Conservation (phyloP, 495 filamentous ascomycete genomes). For the Aspergillus saccharolyticus region DNA sequence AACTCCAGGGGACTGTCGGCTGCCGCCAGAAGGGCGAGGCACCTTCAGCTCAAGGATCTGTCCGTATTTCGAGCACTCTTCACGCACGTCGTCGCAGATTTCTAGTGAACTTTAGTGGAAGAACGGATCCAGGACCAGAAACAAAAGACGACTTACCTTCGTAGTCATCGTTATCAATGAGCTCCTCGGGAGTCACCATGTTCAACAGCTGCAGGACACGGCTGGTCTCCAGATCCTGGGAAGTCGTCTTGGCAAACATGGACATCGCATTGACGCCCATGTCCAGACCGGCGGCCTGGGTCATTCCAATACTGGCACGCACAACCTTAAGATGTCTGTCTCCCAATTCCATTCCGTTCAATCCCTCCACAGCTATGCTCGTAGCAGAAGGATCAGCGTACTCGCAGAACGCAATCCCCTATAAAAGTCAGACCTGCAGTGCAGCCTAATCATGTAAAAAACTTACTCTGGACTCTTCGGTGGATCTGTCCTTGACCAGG, state of each 20-base stretch:
- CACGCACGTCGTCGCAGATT: slow-evolving; percentile 86
- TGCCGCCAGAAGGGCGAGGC: slow-evolving; percentile 76
- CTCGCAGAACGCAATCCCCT: slow-evolving; percentile 98
- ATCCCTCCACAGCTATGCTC: slow-evolving; percentile 80
- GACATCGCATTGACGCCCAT: slow-evolving; percentile 98
- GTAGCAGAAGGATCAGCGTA: slow-evolving; percentile 75
- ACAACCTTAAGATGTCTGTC: slow-evolving; percentile 79
- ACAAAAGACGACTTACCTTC: slow-evolving; percentile 54
- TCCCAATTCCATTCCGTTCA: slow-evolving; percentile 88
- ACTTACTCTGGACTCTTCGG: slow-evolving; percentile 84
- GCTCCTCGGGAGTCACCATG: slow-evolving; percentile 95
- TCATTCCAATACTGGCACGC: slow-evolving; percentile 86
- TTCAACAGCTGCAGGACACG: slow-evolving; percentile 89
- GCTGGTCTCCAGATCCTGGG: slow-evolving; percentile 65
- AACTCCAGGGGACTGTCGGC: slow-evolving; percentile 77
- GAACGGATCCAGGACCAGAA: neutral
- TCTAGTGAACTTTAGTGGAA: slow-evolving; percentile 46
- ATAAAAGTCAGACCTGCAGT: slow-evolving; percentile 19
- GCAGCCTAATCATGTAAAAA: neutral
- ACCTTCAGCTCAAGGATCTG: slow-evolving; percentile 81
- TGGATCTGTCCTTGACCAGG: slow-evolving; percentile 78
- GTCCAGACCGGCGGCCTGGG: slow-evolving; percentile 82
- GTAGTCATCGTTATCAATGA: slow-evolving; percentile 90
- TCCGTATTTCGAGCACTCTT: slow-evolving; percentile 90
- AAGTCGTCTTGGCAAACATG: slow-evolving; percentile 92